Evolutionary conservation across 2,329 filamentous ascomycete species (phyloP).

Genomic region (Apiospora hydei): DNA sequence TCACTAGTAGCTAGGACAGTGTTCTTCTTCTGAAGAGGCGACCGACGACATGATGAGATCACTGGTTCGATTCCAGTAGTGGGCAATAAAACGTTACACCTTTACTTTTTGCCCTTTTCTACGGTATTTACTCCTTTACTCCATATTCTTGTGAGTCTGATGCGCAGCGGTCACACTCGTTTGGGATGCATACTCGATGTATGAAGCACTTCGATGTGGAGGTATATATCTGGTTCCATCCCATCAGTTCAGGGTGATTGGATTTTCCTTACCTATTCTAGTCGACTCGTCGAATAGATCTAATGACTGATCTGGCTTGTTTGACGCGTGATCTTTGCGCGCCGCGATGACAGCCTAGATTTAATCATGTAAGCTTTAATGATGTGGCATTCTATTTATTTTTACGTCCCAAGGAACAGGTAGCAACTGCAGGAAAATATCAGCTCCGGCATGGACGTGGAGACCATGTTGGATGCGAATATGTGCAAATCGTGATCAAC

Average conservation of each 20-base stretch:
- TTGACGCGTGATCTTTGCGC: too few relatives aligned
- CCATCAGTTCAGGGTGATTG: too few relatives aligned
- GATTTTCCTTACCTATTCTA: too few relatives aligned
- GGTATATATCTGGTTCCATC: background rate
- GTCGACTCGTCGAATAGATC: too few relatives aligned
- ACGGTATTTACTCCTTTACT: background rate
- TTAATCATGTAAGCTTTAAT: too few relatives aligned
- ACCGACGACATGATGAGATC: constrained; percentile 22
- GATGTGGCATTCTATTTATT: too few relatives aligned
- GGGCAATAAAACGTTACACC: background rate
- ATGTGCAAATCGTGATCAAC: background rate
- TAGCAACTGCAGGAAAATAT: background rate
- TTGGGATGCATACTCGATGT: too few relatives aligned
- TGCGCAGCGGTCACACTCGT: background rate
- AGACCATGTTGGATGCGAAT: background rate
- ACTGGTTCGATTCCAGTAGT: constrained; percentile 26
- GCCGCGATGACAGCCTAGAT: too few relatives aligned
- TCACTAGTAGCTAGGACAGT: constrained; percentile 16
- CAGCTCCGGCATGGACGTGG: background rate
- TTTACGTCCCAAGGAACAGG: background rate
- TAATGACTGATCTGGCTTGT: background rate
- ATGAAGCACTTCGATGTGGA: too few relatives aligned
- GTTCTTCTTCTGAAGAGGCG: background rate
- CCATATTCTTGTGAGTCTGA: background rate
- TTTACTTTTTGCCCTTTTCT: background rate